Evolutionary conservation across 371 early-diverging fungal genomes (phyloP), one percentile per base, ranked within the genome.

Genomic region (Mucor sp.): DNA sequence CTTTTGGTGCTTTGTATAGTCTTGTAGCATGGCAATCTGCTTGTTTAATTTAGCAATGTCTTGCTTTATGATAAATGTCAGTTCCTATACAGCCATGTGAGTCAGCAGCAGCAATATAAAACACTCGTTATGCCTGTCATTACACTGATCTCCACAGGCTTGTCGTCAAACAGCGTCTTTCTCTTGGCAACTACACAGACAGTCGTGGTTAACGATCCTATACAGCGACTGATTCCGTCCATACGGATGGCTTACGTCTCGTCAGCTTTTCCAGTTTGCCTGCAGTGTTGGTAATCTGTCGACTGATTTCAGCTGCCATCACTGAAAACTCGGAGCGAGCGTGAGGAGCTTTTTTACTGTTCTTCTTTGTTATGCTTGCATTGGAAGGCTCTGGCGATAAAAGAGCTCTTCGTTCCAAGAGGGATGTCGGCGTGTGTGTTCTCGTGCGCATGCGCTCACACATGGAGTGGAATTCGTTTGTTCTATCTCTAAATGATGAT

Each of bases 1-100:
- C 58, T 80, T 83, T 41, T 82, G 85, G 23, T 76, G 66, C 27
- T 78, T 77, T 11, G 86, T 80, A 55, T 88, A 87, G 19, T 79
- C 84, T 74, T 95, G 94, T 39, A 98, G 84, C 74, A 88, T 88
- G 17, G 92, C 87, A 59, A 98, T 96, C 78, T 96, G 95, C 60
- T 89, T 88, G 74, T 96, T 96, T 58, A 97, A 83, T 60, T 90
- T 90, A 32, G 95, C 95, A 69, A 98, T 96, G 67, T 97, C 94
- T 87, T 95, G 95, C 77, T 97, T 97, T 71, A 97, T 96, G 58
- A 94, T 89, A 74, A 88, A 89, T 21, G 96, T 95, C 72, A 98
- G 85, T 78, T 95, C 94, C 91, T 96, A 89, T 14, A 37, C 6
- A 44, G 14, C 8, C 15, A 33, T 48, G 60, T 15, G 4, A 55